These are phyloP conservation scores for Diaporthe velutina DNA, from an alignment of 2,329 filamentous ascomycete genomes.

Conservation along the genomic window DNA sequence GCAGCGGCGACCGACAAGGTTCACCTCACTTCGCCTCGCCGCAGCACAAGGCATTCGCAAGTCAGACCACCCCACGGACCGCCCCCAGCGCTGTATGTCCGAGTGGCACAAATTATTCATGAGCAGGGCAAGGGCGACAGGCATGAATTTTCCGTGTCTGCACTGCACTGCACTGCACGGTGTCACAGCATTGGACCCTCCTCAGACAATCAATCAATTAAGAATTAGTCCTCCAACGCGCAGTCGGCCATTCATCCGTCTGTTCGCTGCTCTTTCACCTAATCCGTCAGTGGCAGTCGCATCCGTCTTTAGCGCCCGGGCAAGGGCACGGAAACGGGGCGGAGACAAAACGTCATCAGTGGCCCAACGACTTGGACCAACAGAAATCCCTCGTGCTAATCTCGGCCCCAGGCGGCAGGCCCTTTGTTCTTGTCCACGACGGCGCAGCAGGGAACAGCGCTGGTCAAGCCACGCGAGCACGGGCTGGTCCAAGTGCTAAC, in stretches of 20 bases:
- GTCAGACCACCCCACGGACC: conserved; percentile 28
- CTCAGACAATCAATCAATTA: neutral
- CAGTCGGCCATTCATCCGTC: neutral
- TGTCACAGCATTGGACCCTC: too few relatives aligned
- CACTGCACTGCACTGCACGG: conserved; percentile 22
- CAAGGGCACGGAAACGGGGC: conserved; percentile 13
- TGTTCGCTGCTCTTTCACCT: neutral
- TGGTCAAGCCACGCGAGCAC: conserved; percentile 27
- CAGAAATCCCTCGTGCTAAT: conserved; percentile 27
- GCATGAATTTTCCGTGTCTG: neutral
- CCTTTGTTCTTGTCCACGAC: conserved; percentile 8
- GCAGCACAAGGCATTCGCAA: conserved; percentile 18
- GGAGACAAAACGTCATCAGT: conserved; percentile 28
- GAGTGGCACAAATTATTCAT: conserved; percentile 25
- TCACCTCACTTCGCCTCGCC: conserved; percentile 25
- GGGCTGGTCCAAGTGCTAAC: conserved; percentile 14
- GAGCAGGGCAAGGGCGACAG: neutral
- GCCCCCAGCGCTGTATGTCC: neutral
- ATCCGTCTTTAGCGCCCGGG: conserved; percentile 23
- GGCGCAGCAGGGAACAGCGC: conserved; percentile 22
- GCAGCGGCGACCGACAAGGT: conserved; percentile 22
- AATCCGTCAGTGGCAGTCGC: conserved; percentile 27
- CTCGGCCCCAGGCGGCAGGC: conserved; percentile 12
- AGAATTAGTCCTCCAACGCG: neutral
- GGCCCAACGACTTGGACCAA: conserved; percentile 24